Evolutionary conservation across 352 stramenopile species (phyloP).

Genomic region (Phytopythium boreale): DNA sequence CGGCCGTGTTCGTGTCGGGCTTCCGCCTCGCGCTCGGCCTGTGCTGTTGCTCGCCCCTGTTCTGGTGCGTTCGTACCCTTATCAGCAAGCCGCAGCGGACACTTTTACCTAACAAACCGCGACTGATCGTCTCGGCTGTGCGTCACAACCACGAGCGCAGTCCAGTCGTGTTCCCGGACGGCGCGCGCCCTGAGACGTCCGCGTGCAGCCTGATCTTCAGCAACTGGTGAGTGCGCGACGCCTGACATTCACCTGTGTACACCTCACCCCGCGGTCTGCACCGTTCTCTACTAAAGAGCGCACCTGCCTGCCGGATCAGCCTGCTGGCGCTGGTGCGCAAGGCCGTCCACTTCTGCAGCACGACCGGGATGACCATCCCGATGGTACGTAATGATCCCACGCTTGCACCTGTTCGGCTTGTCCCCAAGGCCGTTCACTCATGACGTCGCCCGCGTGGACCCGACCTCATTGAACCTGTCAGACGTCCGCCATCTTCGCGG

Average conservation of each 20-base stretch:
- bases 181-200: conserved; percentile 13
- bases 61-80: conserved; percentile 19
- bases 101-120: not conserved
- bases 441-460: not conserved
- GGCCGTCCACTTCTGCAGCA: conserved; percentile 18
- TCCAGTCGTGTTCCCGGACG: conserved; percentile 14
- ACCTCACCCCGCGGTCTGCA: not conserved
- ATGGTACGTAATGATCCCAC: conserved; percentile 4
- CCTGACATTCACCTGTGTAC: not conserved
- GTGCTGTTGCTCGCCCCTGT: conserved; percentile 30
- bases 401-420: not conserved
- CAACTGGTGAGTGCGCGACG: conserved; percentile 22
- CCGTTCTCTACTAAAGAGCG: not conserved
- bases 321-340: conserved; percentile 21
- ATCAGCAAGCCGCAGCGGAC: conserved; percentile 10
- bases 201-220: conserved; percentile 27
- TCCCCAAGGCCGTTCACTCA: not conserved
- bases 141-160: not conserved
- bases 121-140: not conserved
- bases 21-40: conserved; percentile 26
- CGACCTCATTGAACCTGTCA: not conserved
- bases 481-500: conserved; percentile 8
- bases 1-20: conserved; percentile 17
- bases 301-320: conserved; percentile 5
- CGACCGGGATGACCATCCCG: conserved; percentile 13